Evolutionary conservation across 257 asterid genomes (phyloP), one percentile per base, ranked within the genome.

Genomic region (Anisodus acutangulus): DNA sequence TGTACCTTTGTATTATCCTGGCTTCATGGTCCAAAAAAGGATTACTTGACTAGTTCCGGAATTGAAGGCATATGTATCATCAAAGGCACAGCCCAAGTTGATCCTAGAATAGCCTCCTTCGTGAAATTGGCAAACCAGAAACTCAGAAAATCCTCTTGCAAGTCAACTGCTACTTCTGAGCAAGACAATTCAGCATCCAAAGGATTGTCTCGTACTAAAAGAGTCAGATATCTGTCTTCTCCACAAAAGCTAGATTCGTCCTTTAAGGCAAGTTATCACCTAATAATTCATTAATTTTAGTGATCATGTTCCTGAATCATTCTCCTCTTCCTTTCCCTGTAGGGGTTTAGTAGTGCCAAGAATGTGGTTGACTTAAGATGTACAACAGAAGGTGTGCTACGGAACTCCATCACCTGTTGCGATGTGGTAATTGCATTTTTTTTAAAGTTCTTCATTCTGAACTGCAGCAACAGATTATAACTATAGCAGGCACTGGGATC

Each of bases 21-120:
- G 97, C 49, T 82, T 80, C 94, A 93, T 43, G 95, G 95, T 45
- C 93, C 91, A 67, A 90, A 84, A 51, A 53, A 53, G 60, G 97
- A 88, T 68, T 82, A 84, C 39, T 81, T 90, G 47, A 88, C 90
- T 41, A 1, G 69, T 53, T 82, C 58, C 3, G 49, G 81, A 60
- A 88, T 91, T 59, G 91, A 72, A 49, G 72, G 85, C 85, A 83
- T 93, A 67, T 91, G 94, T 86, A 43, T 35, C 6, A 15, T 85
- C 5, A 72, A 84, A 69, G 47, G 79, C 84, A 53, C 43, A 79
- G n/a, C 72, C 69, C 84, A 79, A 55, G 71, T 86, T 63, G 93
- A 87, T 89, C 89, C 84, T 4, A 87, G 85, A 85, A 76, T 93
- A 54, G 71, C 58, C 79, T 85, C 86, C 80, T 93, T 93, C 82